Evolutionary conservation across 2,329 filamentous ascomycete species (phyloP).

Genomic region (Phyllosticta citrichinensis): DNA sequence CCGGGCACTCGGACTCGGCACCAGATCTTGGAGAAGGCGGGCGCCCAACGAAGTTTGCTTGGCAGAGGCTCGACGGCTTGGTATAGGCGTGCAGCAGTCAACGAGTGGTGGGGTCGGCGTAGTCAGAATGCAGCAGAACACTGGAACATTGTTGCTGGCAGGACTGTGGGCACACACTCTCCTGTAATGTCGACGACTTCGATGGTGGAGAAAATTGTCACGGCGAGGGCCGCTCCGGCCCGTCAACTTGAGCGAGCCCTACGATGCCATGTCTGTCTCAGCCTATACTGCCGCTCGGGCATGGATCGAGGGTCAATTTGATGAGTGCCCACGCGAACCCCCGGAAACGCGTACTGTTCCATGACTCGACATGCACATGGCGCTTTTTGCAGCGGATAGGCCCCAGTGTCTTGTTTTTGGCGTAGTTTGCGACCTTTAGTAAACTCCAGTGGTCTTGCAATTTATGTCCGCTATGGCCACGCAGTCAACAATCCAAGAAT

Average conservation of each 20-base stretch:
- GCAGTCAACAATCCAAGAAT: not conserved
- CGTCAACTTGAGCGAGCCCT: not conserved
- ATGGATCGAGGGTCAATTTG: not conserved
- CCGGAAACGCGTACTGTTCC: not conserved
- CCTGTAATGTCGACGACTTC: not conserved
- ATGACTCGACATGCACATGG: not conserved
- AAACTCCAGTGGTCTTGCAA: not conserved
- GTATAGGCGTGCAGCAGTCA: not conserved
- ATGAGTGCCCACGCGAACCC: not conserved
- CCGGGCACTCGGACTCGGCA: not conserved
- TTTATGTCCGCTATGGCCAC: not conserved
- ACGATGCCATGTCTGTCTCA: not conserved
- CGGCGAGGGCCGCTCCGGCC: not conserved
- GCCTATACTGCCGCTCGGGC: not conserved
- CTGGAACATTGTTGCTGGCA: not conserved
- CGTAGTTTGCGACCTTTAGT: too few species aligned
- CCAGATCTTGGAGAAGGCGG: not conserved
- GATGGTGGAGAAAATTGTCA: not conserved
- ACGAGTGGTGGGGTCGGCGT: not conserved
- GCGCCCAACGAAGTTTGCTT: not conserved
- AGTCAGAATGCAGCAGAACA: not conserved
- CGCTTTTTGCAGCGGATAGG: not conserved
- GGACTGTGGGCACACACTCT: not conserved
- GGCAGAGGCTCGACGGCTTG: not conserved
- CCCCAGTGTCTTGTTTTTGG: not conserved